These are phyloP conservation scores for Alternaria burnsii DNA, from an alignment of 2,329 filamentous ascomycete genomes.

Conservation along the genomic window DNA sequence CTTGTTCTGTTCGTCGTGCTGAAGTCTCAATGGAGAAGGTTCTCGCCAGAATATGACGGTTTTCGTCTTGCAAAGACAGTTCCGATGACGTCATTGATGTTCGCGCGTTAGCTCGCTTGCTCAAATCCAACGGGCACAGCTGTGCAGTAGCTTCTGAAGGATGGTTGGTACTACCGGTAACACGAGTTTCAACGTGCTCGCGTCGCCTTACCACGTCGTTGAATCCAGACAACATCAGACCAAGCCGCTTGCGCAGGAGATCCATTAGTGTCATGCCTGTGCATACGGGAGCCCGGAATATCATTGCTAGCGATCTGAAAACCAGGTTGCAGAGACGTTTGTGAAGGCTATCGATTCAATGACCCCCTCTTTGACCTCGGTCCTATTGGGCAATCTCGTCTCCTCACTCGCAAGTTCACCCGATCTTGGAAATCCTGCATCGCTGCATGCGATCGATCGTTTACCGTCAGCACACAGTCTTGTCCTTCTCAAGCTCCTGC, in stretches of 20 bases:
- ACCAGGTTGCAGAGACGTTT: not conserved
- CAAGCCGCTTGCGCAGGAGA: constrained; percentile 3
- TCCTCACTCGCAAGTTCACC: not conserved
- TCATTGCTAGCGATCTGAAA: not conserved
- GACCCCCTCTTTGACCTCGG: not conserved
- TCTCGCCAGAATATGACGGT: not conserved
- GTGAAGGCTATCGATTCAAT: not conserved
- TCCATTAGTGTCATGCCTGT: not conserved
- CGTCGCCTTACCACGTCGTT: not conserved
- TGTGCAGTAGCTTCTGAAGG: not conserved
- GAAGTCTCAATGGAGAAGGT: not conserved
- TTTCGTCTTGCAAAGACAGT: not conserved
- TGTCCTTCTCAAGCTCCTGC: not conserved
- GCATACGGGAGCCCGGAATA: not conserved
- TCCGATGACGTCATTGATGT: not conserved
- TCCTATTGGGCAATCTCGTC: not conserved
- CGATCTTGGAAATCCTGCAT: not conserved
- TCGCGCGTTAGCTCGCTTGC: not conserved
- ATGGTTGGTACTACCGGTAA: not conserved
- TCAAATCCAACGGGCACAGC: not conserved
- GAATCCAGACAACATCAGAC: not conserved
- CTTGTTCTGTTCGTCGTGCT: not conserved
- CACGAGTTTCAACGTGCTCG: not conserved
- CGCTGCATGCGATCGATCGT: not conserved
- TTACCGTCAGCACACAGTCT: not conserved